Base-by-base conservation (phyloP, 2,329 filamentous ascomycete genomes). In the Calonectria montana region DNA sequence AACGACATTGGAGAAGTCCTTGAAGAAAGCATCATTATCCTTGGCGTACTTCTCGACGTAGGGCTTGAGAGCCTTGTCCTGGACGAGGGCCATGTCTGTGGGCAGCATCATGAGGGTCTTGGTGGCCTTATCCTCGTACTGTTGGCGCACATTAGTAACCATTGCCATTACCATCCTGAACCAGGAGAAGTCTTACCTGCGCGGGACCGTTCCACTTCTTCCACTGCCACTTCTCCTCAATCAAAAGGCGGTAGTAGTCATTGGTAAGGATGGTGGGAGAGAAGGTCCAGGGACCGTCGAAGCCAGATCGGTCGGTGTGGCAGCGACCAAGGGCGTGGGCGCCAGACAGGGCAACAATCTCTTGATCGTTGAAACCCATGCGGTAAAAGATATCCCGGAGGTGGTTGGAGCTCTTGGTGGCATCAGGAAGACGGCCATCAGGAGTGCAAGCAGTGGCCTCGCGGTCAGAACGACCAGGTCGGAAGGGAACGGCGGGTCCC, bases 41-140 rank as follows among this genome's bases (percentile, higher is more conserved):
- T 94, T 94, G 80, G 96, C 96, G 83, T 98, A 98, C 83, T 92
- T 91, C 84, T 97, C 92, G 35, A 96, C 94, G 80, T 90, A 92
- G 81, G 90, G 87, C 86, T 90, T 91, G 89, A 98, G 97, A 77
- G 88, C 88, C 90, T 96, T 96, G 87, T 98, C 96, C 87, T 96
- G 91, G 81, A 97, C 86, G 69, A 98, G 88, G 69, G 93, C 93
- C 86, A 97, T 92, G 82, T 99, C 96, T 76, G 95, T 94, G 65
- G 97, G 97, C 84, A 99, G 88, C 96, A 99, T 98, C 97, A 99
- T 98, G 79, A 98, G 87, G 48, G 89, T 89, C 90, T 97, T 96
- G 80, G 93, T 94, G 81, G 88, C 91, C 87, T 94, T 94, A 86
- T 98, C 96, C 86, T 97, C 92, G 83, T 93, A 96, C 90, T 97